Conservation (phyloP, 192 early-diverging fungal species). For the Gaertneriomyces semiglobifer region DNA sequence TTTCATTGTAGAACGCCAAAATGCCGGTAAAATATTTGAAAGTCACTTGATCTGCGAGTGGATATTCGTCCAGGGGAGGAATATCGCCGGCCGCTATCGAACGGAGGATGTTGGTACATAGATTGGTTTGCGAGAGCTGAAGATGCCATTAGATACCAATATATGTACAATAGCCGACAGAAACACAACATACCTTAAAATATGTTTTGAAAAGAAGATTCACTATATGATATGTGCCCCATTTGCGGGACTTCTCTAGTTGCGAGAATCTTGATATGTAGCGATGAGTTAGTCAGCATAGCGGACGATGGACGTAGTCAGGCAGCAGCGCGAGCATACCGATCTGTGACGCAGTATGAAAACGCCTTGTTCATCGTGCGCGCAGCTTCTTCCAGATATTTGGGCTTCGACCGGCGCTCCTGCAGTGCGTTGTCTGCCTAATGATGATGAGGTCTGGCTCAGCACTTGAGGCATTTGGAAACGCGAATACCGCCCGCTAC, state of each 20-base stretch:
- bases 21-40: slow-evolving; percentile 85
- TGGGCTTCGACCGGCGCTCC: slow-evolving; percentile 44
- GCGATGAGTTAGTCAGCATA: no score
- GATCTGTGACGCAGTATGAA: slow-evolving; percentile 81
- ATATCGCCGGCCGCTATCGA: slow-evolving; percentile 71
- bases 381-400: slow-evolving; percentile 75
- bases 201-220: slow-evolving; percentile 86
- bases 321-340: slow-evolving; percentile 37
- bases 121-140: slow-evolving; percentile 69
- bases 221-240: slow-evolving; percentile 88
- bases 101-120: slow-evolving; percentile 78
- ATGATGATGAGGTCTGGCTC: neutral
- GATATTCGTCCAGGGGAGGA: slow-evolving; percentile 70
- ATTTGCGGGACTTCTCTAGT: slow-evolving; percentile 67
- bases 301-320: no score
- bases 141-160: neutral
- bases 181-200: slow-evolving; percentile 59
- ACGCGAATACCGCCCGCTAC: neutral
- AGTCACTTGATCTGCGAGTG: slow-evolving; percentile 80
- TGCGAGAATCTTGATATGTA: slow-evolving; percentile 20
- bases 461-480: neutral
- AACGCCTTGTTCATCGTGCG: slow-evolving; percentile 87
- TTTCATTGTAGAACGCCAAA: slow-evolving; percentile 79
- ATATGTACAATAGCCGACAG: neutral
- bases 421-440: slow-evolving; percentile 54